A percentile compares a stretch with the other conserved stretches of the same genome.
Evolutionary conservation across 352 stramenopile species (phyloP).

Genomic region (Thalassiosira mediterranea): DNA sequence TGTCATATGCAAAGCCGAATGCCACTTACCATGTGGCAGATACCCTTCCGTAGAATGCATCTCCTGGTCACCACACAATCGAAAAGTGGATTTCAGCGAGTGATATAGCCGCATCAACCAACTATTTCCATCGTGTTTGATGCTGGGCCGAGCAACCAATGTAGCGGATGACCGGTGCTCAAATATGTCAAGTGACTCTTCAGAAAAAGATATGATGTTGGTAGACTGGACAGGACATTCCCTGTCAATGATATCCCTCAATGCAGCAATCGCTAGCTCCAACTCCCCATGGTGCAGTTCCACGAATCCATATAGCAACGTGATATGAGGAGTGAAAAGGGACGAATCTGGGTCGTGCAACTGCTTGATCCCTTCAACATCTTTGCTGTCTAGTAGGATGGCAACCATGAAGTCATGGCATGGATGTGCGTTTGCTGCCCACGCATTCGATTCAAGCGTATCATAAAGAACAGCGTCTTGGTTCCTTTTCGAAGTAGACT

Average conservation of each 20-base stretch:
- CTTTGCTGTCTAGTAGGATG: conserved; percentile 14
- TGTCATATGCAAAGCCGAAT: too few relatives aligned
- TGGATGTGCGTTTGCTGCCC: conserved; percentile 14
- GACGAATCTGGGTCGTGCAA: conserved; percentile 19
- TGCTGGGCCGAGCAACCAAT: conserved; percentile 4
- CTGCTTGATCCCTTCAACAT: conserved; percentile 9
- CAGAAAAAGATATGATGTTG: neutral
- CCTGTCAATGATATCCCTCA: conserved; percentile 9
- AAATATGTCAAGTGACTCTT: conserved; percentile 21
- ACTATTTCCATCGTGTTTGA: too few relatives aligned
- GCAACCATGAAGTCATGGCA: conserved; percentile 24
- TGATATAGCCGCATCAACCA: conserved; percentile 28
- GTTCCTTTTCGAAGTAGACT: neutral
- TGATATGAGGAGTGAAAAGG: conserved; percentile 34
- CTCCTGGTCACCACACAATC: conserved; percentile 32
- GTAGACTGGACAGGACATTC: too few relatives aligned
- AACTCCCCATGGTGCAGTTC: conserved; percentile 14
- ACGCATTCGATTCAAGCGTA: too few relatives aligned
- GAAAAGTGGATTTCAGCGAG: conserved; percentile 12
- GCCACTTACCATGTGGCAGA: conserved; percentile 18
- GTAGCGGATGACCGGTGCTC: conserved; percentile 22
- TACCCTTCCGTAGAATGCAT: conserved; percentile 20
- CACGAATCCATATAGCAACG: conserved; percentile 38
- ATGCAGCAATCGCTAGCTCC: conserved; percentile 7
- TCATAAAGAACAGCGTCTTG: neutral